Evolutionary conservation across 495 filamentous ascomycete genomes (phyloP), one percentile per base, ranked within the genome.

Genomic region (Physcia stellaris): DNA sequence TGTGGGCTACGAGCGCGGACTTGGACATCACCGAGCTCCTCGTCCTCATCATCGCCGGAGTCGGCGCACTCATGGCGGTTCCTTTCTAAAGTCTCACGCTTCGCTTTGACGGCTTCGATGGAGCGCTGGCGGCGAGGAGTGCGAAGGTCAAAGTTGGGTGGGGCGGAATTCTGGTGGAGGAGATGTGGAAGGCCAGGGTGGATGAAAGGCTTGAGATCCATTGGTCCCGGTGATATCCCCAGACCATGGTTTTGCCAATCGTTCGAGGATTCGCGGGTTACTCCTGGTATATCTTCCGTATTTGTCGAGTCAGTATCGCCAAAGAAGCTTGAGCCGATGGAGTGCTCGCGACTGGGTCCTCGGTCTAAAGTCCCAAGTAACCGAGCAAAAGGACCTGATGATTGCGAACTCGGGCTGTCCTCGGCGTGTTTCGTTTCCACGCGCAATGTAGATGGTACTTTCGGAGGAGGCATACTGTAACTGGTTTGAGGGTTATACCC

Each of bases 41-140:
- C 86, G 36, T 94, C 86, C 57, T 94, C 86, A 49, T 94, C 86
- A 49, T 92, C 86, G 1, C 84, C 85, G 21, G 83, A 92, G 49
- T 90, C 85, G 10, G 73, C 83, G 46, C 80, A 77, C 43, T 93
- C 84, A 41, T 77, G 66, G 7, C 78, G 71, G 38, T 79, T 71
- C 43, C 73, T 81, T 53, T 90, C 84, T 15, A 86, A 59, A 9
- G 77, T 80, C 37, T 84, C 76, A 10, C 79, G 73, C 56, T 82
- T 87, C 4, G 78, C 80, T 41, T 71, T 74, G 23, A 90, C 71
- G 37, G 80, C 75, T 54, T 93, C 86, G 16, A 71, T 63, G n/a
- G 84, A 90, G 12, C 73, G 78, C 48, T 79, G 74, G 45, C 74
- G 79, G 15, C 77, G 71, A 19, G 73, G 62, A 24, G 64, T 64